Base-by-base conservation (phyloP, 2,329 filamentous ascomycete species). In the Colletotrichum truncatum region DNA sequence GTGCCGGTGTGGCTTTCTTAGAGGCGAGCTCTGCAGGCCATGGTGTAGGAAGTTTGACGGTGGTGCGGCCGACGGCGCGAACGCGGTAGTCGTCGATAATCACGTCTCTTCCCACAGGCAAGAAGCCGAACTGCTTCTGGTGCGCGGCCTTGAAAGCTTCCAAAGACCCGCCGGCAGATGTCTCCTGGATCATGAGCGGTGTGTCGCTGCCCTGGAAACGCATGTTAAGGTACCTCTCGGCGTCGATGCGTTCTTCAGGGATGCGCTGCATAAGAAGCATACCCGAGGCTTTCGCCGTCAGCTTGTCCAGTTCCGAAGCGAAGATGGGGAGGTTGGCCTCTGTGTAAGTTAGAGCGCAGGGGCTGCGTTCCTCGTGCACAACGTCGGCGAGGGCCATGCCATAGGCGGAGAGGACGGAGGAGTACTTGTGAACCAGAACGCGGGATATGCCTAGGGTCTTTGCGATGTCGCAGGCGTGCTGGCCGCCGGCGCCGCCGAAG, bases 131-230 rank as follows among this genome's bases (percentile, higher is more conserved):
- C 59, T 82, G 78, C 16, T 78, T 76, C 2, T 74, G 73, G 30
- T 83, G 81, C 34, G 74, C 71, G 1, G 71, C 71, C 0, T 70
- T 74, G 32, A 82, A 82, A 1, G 72, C 64, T n/a, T 66, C 71
- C 43, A 78, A 81, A 25, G 53, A 64, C 6, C 46, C 48, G 4
- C 56, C 48, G 12, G 77, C 76, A 4, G 71, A 71, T 1, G 73
- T 56, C 16, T 69, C 69, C 1, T 74, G 61, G 4, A 82, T 79
- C 76, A 82, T 83, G 5, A 84, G 70, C 0, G 75, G 74, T 0
- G 78, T 83, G 45, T 81, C 79, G 4, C 77, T 79, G 14, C 81
- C 81, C 1, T 75, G 73, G 30, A 84, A 84, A 7, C 80, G 73
- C 74, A 84, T 77, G 65, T 82, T 82, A 12, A 84, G 72, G 65